A percentile compares a stretch with the other conserved stretches of the same genome.
Evolutionary conservation across 2,329 filamentous ascomycete species (phyloP).

Genomic region (Colletotrichum orbiculare): DNA sequence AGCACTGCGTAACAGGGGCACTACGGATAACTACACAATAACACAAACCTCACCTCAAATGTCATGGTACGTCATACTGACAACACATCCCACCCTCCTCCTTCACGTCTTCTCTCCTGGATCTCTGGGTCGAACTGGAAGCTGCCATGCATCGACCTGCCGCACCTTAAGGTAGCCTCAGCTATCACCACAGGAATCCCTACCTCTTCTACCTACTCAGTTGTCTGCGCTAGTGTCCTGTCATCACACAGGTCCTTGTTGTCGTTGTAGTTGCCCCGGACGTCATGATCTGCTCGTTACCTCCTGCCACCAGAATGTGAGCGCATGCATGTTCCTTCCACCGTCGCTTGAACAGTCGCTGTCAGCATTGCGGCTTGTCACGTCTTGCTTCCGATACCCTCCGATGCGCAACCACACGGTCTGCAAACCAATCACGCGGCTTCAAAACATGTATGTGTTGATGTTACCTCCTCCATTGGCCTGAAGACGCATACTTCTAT

Average conservation of each 20-base stretch:
- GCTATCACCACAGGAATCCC: not conserved
- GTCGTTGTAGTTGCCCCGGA: not conserved
- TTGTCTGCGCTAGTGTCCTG: not conserved
- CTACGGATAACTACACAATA: not conserved
- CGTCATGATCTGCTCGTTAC: constrained; percentile 1
- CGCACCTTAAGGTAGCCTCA: no score
- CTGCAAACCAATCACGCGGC: not conserved
- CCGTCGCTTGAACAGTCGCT: not conserved
- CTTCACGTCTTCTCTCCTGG: not conserved
- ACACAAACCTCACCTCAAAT: not conserved
- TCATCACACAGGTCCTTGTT: not conserved
- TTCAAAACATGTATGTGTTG: not conserved
- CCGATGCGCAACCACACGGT: not conserved
- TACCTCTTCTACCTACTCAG: not conserved
- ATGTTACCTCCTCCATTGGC: not conserved
- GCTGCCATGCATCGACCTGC: not conserved
- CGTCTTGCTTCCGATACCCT: not conserved
- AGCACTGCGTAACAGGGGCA: constrained; percentile 21
- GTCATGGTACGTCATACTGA: constrained; percentile 28
- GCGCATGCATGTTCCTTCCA: constrained; percentile 15
- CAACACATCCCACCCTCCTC: constrained; percentile 29
- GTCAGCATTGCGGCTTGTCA: not conserved
- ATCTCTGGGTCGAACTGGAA: constrained; percentile 23
- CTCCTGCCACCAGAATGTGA: constrained; percentile 13
- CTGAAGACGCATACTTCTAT: not conserved